Percentiles rank a stretch among this genome's conserved stretches.
Conservation (phyloP, 2,329 filamentous ascomycete genomes). For the Zopfia rhizophila region DNA sequence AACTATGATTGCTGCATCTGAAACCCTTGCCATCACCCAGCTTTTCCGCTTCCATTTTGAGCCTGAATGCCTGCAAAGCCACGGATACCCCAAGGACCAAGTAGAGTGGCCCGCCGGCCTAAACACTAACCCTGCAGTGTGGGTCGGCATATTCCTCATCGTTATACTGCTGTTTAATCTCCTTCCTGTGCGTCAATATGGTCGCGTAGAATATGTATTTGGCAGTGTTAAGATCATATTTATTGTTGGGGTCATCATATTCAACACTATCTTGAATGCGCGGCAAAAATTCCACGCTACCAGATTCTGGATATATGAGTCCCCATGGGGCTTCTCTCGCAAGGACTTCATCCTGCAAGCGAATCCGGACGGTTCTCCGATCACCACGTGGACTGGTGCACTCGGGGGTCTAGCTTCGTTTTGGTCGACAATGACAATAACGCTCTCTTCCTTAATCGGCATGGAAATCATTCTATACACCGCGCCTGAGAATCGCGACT, state of each 20-base stretch:
- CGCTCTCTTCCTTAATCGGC: conserved; percentile 24
- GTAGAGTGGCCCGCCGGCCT: conserved; percentile 10
- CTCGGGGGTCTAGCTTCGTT: conserved; percentile 15
- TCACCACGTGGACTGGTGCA: conserved; percentile 7
- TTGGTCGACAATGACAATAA: conserved; percentile 24
- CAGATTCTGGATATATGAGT: conserved; percentile 23
- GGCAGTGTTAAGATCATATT: conserved; percentile 21
- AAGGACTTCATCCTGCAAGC: conserved; percentile 14
- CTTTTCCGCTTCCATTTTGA: conserved; percentile 23
- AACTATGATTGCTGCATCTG: conserved; percentile 17
- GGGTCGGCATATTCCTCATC: conserved; percentile 19
- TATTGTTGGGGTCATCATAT: conserved; percentile 13
- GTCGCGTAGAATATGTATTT: conserved; percentile 17
- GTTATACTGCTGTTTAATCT: conserved; percentile 13
- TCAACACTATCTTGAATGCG: conserved; percentile 17
- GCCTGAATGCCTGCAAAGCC: conserved; percentile 15
- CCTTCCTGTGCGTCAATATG: conserved; percentile 16
- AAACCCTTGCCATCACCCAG: conserved; percentile 24
- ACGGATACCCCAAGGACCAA: conserved; percentile 10
- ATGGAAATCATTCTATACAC: conserved; percentile 25
- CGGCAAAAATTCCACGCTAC: conserved; percentile 6
- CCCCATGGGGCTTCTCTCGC: conserved; percentile 17
- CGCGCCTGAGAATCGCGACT: conserved; percentile 24
- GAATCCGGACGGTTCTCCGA: background rate
- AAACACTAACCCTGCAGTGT: conserved; percentile 13